A percentile compares a stretch with the other conserved stretches of the same genome.
These are phyloP conservation scores for Biscogniauxia marginata DNA, from an alignment of 2,329 filamentous ascomycete species.

Conservation along the genomic window DNA sequence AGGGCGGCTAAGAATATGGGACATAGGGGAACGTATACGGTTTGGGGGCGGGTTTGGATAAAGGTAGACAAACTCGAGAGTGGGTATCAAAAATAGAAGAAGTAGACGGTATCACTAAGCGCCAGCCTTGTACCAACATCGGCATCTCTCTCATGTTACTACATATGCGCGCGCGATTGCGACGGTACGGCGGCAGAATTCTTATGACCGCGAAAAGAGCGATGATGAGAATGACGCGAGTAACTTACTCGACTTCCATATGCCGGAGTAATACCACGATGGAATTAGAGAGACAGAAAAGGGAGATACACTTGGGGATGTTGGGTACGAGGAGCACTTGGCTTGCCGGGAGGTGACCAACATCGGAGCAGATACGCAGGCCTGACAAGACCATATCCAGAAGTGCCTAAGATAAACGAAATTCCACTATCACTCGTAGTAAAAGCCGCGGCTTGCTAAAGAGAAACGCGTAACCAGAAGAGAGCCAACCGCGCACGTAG, in stretches of 20 bases:
- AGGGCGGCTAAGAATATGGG: slow-evolving; percentile 36
- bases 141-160: slow-evolving; percentile 4
- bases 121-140: slow-evolving; percentile 33
- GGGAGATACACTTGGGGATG: neutral
- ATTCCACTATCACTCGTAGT: too few relatives aligned
- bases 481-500: neutral
- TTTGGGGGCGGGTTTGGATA: slow-evolving; percentile 19
- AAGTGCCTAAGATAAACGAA: too few relatives aligned
- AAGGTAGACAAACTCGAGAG: slow-evolving; percentile 20
- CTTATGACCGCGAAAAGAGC: neutral
- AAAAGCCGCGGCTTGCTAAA: too few relatives aligned
- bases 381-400: too few relatives aligned
- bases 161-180: slow-evolving; percentile 21
- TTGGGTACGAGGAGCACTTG: too few relatives aligned
- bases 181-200: slow-evolving; percentile 7
- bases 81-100: slow-evolving; percentile 34
- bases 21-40: slow-evolving; percentile 5
- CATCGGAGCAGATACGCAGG: too few relatives aligned
- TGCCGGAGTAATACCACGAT: neutral
- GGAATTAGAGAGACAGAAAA: neutral
- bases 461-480: too few relatives aligned
- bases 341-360: too few relatives aligned
- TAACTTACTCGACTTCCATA: neutral
- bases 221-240: neutral
- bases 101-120: slow-evolving; percentile 33